These are phyloP conservation scores for Musa itinerans DNA, from an alignment of 176 grass and related monocot species.

Conservation along the genomic window DNA sequence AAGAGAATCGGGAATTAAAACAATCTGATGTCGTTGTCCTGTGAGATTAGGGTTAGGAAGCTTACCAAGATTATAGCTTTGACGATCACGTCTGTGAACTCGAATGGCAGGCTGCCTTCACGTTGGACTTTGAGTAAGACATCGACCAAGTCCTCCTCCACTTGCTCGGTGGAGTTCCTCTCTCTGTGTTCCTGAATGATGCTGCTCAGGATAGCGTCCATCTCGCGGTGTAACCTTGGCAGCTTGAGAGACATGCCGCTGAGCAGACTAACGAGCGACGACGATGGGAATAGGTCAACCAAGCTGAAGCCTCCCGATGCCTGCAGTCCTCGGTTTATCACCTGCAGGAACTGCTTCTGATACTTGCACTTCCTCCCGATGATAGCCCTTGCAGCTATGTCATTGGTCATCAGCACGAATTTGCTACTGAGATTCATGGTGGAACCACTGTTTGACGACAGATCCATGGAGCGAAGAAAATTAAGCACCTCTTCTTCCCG, in stretches of 20 bases:
- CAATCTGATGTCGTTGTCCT: background rate
- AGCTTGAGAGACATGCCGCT: background rate
- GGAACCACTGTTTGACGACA: background rate
- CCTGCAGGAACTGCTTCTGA: constrained; percentile 16
- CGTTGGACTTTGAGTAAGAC: background rate
- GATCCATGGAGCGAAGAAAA: background rate
- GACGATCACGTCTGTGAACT: background rate
- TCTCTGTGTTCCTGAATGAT: constrained; percentile 1
- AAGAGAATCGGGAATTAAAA: background rate
- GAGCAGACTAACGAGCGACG: background rate
- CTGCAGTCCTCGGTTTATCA: background rate
- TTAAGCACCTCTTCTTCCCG: constrained; percentile 28
- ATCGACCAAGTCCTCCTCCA: background rate
- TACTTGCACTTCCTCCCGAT: constrained; percentile 25
- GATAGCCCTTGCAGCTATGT: background rate
- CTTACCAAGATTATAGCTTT: constrained; percentile 3
- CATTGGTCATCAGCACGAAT: constrained; percentile 2
- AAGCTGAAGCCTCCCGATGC: background rate
- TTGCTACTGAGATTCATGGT: constrained; percentile 16
- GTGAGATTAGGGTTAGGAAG: background rate
- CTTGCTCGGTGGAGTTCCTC: background rate
- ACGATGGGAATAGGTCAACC: constrained; percentile 4
- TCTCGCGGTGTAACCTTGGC: background rate
- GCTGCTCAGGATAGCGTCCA: background rate
- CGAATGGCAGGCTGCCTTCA: background rate